A percentile compares a stretch with the other conserved stretches of the same genome.
These are phyloP conservation scores for Suillus hirtellus DNA, from an alignment of 768 basidiomycete genomes.

Conservation along the genomic window DNA sequence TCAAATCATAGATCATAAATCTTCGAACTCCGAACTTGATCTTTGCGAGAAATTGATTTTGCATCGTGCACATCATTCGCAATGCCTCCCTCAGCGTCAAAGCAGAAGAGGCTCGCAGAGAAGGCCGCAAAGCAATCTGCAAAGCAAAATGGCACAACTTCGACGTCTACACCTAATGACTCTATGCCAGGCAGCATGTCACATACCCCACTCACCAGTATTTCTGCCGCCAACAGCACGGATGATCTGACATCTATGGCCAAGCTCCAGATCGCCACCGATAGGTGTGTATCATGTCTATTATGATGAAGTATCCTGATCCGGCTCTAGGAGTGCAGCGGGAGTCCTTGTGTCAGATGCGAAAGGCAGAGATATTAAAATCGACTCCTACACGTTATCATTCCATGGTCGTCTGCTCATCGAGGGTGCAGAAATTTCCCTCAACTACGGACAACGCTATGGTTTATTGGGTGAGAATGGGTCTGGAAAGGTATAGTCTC, in stretches of 20 bases:
- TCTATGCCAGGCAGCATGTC: constrained; percentile 62
- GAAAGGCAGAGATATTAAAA: constrained; percentile 96
- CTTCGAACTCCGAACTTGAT: constrained; percentile 20
- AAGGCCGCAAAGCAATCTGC: constrained; percentile 84
- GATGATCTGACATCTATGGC: constrained; percentile 88
- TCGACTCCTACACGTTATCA: constrained; percentile 91
- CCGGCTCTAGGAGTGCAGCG: constrained; percentile 66
- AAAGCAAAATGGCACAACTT: constrained; percentile 46
- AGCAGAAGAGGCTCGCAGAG: constrained; percentile 93
- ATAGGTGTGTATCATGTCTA: constrained; percentile 55
- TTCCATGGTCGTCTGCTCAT: constrained; percentile 93
- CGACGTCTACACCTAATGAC: constrained; percentile 62
- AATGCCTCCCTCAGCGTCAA: constrained; percentile 80
- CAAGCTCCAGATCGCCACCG: constrained; percentile 85
- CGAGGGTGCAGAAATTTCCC: constrained; percentile 63
- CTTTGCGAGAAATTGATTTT: constrained; percentile 29
- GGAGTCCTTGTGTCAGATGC: constrained; percentile 92
- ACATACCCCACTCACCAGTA: constrained; percentile 81
- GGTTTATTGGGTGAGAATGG: constrained; percentile 97
- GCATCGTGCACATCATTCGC: constrained; percentile 21
- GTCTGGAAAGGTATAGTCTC: constrained; percentile 82
- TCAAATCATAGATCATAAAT: constrained; percentile 21
- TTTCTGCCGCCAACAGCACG: constrained; percentile 75
- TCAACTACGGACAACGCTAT: constrained; percentile 91
- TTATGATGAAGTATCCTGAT: constrained; percentile 8